Evolutionary conservation across 768 basidiomycete species (phyloP).

Genomic region (Boletus subcaerulescens): DNA sequence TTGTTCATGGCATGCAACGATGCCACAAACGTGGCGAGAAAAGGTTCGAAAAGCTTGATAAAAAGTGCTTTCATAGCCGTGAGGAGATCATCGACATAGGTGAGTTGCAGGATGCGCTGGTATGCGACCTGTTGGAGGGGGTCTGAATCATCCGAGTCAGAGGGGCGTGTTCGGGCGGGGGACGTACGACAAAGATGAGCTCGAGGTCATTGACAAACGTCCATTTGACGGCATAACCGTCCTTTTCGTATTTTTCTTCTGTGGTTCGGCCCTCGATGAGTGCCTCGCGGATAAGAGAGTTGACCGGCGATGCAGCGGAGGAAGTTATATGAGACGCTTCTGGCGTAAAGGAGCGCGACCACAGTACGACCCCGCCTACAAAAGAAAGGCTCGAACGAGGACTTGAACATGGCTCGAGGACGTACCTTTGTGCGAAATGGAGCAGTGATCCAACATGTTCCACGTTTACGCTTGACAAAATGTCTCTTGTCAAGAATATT

Average conservation of each 20-base stretch:
- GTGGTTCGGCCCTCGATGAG: conserved; percentile 86
- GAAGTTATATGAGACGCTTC: conserved; percentile 67
- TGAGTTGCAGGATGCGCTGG: conserved; percentile 91
- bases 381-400: conserved; percentile 3
- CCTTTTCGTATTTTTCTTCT: conserved; percentile 86
- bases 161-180: not conserved
- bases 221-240: conserved; percentile 94
- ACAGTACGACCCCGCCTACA: conserved; percentile 86
- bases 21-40: conserved; percentile 78
- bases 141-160: too few relatives aligned
- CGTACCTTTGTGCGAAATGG: conserved; percentile 89
- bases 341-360: conserved; percentile 94
- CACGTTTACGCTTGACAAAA: too few relatives aligned
- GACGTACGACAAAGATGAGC: conserved; percentile 90
- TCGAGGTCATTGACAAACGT: conserved; percentile 93
- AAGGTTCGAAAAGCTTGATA: conserved; percentile 81
- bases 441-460: conserved; percentile 90
- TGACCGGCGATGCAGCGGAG: conserved; percentile 78
- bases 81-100: conserved; percentile 90
- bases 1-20: conserved; percentile 67
- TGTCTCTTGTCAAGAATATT: too few relatives aligned
- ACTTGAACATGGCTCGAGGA: not conserved
- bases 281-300: conserved; percentile 84
- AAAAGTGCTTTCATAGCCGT: conserved; percentile 79
- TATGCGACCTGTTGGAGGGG: conserved; percentile 72